Percentiles rank a stretch among this genome's conserved stretches.
These are phyloP conservation scores for Mrakia frigida DNA, from an alignment of 768 basidiomycete species.

Conservation along the genomic window DNA sequence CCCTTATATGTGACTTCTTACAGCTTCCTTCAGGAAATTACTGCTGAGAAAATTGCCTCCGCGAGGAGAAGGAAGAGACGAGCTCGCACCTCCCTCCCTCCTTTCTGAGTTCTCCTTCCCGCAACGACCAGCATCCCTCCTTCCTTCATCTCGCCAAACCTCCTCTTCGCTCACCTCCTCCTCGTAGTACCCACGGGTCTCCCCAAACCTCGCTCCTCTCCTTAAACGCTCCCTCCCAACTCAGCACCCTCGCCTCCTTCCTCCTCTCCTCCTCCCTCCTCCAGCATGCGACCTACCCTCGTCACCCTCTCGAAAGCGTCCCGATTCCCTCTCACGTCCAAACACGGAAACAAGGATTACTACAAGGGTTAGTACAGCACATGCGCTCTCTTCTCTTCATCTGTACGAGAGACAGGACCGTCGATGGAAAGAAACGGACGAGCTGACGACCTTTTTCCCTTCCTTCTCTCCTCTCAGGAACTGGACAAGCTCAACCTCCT, in stretches of 20 bases:
- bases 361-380: conserved; percentile 93
- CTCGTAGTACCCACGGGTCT: too few species aligned
- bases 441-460: conserved; percentile 11
- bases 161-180: not conserved
- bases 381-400: too few species aligned
- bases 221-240: too few species aligned
- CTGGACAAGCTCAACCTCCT: conserved; percentile 72
- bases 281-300: conserved; percentile 62
- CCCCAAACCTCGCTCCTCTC: too few species aligned
- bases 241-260: not conserved
- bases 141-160: not conserved
- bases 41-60: too few species aligned
- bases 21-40: too few species aligned
- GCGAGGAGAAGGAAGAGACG: not conserved
- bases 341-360: conserved; percentile 88
- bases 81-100: too few species aligned
- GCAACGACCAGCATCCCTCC: too few species aligned
- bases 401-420: too few species aligned
- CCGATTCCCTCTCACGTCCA: conserved; percentile 71
- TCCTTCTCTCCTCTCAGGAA: conserved; percentile 52
- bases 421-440: not conserved
- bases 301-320: conserved; percentile 76
- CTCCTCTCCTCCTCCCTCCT: not conserved
- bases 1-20: too few species aligned
- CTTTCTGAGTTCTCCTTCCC: too few species aligned